Percentiles rank a stretch among this genome's conserved stretches.
Evolutionary conservation across 2,329 filamentous ascomycete genomes (phyloP).

Genomic region (Cladosporium sp.): DNA sequence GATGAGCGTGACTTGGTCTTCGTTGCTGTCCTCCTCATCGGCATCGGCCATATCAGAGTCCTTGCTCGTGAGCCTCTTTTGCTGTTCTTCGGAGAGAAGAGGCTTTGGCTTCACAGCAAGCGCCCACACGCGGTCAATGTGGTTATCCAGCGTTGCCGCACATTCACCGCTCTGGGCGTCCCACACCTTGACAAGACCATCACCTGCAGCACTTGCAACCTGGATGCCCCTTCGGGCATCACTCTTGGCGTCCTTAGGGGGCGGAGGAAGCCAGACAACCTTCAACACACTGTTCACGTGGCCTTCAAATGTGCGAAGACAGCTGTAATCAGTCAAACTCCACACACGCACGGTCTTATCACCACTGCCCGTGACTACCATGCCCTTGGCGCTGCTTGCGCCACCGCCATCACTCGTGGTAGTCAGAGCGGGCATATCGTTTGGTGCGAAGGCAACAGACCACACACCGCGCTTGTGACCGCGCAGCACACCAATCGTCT

Average conservation of each 20-base stretch:
- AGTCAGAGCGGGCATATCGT: constrained; percentile 66
- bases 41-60: constrained; percentile 27
- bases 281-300: constrained; percentile 95
- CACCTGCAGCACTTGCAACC: constrained; percentile 82
- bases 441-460: constrained; percentile 86
- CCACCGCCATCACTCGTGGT: constrained; percentile 60
- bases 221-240: constrained; percentile 57
- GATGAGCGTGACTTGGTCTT: constrained; percentile 49
- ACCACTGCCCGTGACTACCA: constrained; percentile 84
- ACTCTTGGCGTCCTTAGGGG: constrained; percentile 34
- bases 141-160: constrained; percentile 89
- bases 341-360: constrained; percentile 96
- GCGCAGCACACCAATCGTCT: constrained; percentile 82
- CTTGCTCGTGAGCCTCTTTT: constrained; percentile 20
- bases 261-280: constrained; percentile 71
- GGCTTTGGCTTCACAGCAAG: constrained; percentile 63
- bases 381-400: constrained; percentile 67
- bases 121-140: constrained; percentile 93
- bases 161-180: constrained; percentile 79
- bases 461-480: constrained; percentile 95
- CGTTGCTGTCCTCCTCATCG: constrained; percentile 25
- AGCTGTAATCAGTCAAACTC: constrained; percentile 88
- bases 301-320: constrained; percentile 88
- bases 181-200: constrained; percentile 96
- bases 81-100: constrained; percentile 11